Evolutionary conservation across 2,329 filamentous ascomycete species (phyloP).

Genomic region (Beauveria australis): DNA sequence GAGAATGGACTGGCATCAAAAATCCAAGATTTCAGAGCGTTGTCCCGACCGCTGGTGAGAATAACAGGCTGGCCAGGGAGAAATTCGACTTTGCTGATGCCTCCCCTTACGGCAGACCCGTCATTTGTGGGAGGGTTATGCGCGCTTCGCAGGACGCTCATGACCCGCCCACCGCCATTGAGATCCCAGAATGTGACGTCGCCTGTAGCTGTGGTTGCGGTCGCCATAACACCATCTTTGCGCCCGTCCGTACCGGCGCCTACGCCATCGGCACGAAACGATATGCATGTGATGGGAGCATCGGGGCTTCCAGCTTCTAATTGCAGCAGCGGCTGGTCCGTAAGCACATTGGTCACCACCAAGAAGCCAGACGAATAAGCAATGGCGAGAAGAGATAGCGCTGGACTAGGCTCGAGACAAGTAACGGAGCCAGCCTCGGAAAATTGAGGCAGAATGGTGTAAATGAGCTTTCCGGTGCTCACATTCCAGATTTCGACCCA

Average conservation of each 20-base stretch:
- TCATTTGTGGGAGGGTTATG: conserved; percentile 65
- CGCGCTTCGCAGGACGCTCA: conserved; percentile 77
- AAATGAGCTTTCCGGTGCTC: conserved; percentile 82
- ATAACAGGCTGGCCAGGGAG: conserved; percentile 82
- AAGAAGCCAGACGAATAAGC: conserved; percentile 75
- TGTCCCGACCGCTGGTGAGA: conserved; percentile 84
- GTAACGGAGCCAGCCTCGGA: conserved; percentile 73
- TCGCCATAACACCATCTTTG: conserved; percentile 88
- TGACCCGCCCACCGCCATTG: conserved; percentile 77
- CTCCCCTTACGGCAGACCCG: conserved; percentile 54
- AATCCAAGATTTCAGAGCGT: conserved; percentile 92
- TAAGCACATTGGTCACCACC: conserved; percentile 71
- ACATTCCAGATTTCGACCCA: conserved; percentile 97
- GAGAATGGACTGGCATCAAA: conserved; percentile 91
- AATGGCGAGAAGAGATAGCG: conserved; percentile 77
- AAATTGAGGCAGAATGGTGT: conserved; percentile 74
- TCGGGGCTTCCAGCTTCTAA: conserved; percentile 59
- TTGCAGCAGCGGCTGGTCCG: conserved; percentile 64
- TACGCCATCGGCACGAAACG: conserved; percentile 81
- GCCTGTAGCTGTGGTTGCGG: conserved; percentile 67
- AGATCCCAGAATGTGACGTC: conserved; percentile 96
- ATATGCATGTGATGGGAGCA: conserved; percentile 68
- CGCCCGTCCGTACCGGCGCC: conserved; percentile 84
- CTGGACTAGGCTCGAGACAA: conserved; percentile 75
- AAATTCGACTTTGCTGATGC: conserved; percentile 83